These are phyloP conservation scores for Geum urbanum DNA, from an alignment of 306 rosid genomes.

Conservation along the genomic window DNA sequence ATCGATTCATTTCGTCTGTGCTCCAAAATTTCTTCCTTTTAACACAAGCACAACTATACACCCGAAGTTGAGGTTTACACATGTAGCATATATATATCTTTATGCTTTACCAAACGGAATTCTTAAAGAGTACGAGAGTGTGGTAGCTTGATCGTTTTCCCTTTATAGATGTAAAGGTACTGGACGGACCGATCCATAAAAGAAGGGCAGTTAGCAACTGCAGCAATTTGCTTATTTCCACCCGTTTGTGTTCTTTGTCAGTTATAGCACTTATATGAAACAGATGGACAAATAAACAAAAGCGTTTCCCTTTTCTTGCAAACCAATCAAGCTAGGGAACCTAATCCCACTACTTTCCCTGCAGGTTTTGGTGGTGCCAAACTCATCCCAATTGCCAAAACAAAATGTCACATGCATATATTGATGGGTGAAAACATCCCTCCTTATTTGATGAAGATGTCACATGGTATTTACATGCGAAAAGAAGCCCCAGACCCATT, in stretches of 20 bases:
- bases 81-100: neutral
- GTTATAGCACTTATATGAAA: conserved; percentile 19
- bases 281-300: conserved; percentile 27
- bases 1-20: too few relatives aligned
- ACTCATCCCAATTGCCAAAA: conserved; percentile 8
- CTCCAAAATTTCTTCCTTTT: too few relatives aligned
- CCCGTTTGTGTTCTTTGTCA: conserved; percentile 16
- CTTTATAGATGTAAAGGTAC: conserved; percentile 8
- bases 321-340: conserved; percentile 28
- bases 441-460: too few relatives aligned
- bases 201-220: conserved; percentile 26
- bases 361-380: conserved; percentile 27
- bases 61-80: neutral
- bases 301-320: conserved; percentile 28
- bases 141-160: conserved; percentile 8
- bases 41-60: neutral
- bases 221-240: conserved; percentile 26
- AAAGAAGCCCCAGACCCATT: too few relatives aligned
- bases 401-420: too few relatives aligned
- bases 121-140: conserved; percentile 8
- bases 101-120: neutral
- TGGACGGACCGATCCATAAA: conserved; percentile 28
- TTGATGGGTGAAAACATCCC: too few relatives aligned
- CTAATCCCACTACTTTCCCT: conserved; percentile 37
- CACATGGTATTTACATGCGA: too few relatives aligned